A percentile compares a stretch with the other conserved stretches of the same genome.
Evolutionary conservation across 495 filamentous ascomycete species (phyloP).

Genomic region (Penicillium roqueforti): DNA sequence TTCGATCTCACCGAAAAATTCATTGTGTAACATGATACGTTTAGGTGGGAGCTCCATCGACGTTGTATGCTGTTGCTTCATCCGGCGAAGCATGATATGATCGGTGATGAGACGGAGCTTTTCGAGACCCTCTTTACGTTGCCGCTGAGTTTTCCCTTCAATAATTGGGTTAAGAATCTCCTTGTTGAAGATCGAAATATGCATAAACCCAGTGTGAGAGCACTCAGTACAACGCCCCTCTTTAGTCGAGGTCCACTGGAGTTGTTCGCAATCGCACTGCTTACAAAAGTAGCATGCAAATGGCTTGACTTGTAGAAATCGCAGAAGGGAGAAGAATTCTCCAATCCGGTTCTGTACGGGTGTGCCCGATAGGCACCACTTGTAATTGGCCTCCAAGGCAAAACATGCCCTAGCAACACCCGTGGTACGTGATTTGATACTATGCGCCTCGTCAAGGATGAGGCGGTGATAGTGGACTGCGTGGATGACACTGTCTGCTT

Average conservation of each 20-base stretch:
- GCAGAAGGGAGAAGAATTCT: conserved; percentile 91
- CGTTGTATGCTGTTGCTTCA: conserved; percentile 86
- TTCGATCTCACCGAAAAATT: conserved; percentile 94
- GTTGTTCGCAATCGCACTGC: conserved; percentile 66
- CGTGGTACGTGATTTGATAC: conserved; percentile 85
- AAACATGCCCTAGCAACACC: conserved; percentile 92
- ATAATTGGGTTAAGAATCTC: conserved; percentile 77
- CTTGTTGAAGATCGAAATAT: conserved; percentile 94
- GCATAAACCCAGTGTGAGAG: conserved; percentile 65
- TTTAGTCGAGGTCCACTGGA: conserved; percentile 78
- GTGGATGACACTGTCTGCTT: conserved; percentile 84
- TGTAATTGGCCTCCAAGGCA: conserved; percentile 77
- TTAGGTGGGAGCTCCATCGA: conserved; percentile 95
- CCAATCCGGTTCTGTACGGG: conserved; percentile 95
- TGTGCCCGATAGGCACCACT: conserved; percentile 93
- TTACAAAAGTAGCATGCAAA: conserved; percentile 94
- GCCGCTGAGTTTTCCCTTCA: conserved; percentile 43
- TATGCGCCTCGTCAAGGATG: conserved; percentile 94
- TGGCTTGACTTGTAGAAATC: conserved; percentile 81
- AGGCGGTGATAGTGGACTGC: conserved; percentile 82
- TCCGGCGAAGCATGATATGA: conserved; percentile 87
- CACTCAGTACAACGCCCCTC: conserved; percentile 65
- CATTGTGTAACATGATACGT: conserved; percentile 82
- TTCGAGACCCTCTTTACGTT: conserved; percentile 61
- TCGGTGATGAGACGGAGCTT: conserved; percentile 85